These are phyloP conservation scores for Cantharellus cinnabarinus DNA, from an alignment of 768 basidiomycete species.

Conservation along the genomic window DNA sequence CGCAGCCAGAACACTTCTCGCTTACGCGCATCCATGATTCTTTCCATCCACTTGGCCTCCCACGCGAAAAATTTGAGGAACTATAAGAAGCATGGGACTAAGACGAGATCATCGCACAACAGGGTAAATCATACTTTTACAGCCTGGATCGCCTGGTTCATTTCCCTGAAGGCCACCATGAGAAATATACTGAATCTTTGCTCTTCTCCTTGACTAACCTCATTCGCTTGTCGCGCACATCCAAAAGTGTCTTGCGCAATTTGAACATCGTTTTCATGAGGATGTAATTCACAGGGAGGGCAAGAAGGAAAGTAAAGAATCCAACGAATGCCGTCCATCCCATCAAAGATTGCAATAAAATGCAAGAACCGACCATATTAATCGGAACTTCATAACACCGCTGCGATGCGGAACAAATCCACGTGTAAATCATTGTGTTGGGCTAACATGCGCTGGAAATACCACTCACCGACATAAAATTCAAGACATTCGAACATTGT, in stretches of 20 bases:
- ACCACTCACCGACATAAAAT: not conserved
- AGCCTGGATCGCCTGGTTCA: slow-evolving; percentile 9
- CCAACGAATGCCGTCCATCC: slow-evolving; percentile 10
- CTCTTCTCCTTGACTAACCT: not conserved
- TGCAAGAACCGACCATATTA: slow-evolving; percentile 5
- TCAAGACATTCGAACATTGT: not conserved
- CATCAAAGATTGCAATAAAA: slow-evolving; percentile 10
- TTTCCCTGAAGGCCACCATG: not conserved
- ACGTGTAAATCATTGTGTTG: no score
- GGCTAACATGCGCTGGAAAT: no score
- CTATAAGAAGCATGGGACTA: slow-evolving; percentile 11
- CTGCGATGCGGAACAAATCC: not conserved
- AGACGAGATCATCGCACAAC: not conserved
- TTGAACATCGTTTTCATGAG: slow-evolving; percentile 1
- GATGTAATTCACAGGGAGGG: slow-evolving; percentile 4
- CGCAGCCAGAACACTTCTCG: slow-evolving; percentile 61
- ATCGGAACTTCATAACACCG: slow-evolving; percentile 10
- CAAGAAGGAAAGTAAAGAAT: slow-evolving; percentile 4
- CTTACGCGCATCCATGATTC: slow-evolving; percentile 40
- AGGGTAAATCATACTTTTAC: slow-evolving; percentile 8
- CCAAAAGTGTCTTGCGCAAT: not conserved
- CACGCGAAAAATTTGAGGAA: slow-evolving; percentile 76
- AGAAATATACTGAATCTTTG: not conserved
- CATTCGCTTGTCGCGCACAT: slow-evolving; percentile 5
- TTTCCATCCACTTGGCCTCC: slow-evolving; percentile 54